Base-by-base conservation (phyloP, 2,329 filamentous ascomycete species). In the Phaeosphaeriaceae sp. region DNA sequence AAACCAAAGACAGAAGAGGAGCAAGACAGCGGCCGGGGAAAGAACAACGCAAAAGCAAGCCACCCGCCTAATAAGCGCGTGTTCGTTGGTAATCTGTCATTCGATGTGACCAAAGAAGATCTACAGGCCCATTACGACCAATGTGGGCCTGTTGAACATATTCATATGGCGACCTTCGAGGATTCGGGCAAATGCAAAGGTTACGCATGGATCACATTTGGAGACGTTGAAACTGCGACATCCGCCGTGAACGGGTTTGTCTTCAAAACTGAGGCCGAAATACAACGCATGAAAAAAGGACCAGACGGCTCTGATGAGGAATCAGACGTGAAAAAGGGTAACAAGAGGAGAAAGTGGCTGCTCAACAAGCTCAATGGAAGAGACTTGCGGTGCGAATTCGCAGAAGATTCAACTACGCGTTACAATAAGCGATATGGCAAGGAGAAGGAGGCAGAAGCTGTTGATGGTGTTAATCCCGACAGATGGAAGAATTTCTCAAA, bases 141-240 rank as follows among this genome's bases (percentile, higher is more conserved):
- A 71, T 97, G 93, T 70, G 94, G 94, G 42, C 81, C 87, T 54
- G 85, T 97, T 54, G 84, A 87, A 44, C 89, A 89, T 77, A 83
- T 91, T 57, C 93, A 96, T 76, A 80, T 97, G 60, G 94, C 94
- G 2, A 96, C 92, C 0, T 99, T 99, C 69, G 90, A 97, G 74
- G 95, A 99, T 73, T 88, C 88, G 16, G 94, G 94, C 35, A 99
- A 97, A 77, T 99, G 94, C 79, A 97, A 97, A 77, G 95, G 94
- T 15, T 99, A 88, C 76, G 94, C 88, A 5, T 99, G 94, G 92
- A 86, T 99, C 53, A 90, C 90, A 54, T 99, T 97, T 74, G 87
- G 87, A 68, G 86, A 92, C 42, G 69, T 92, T 9, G 86, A 89
- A 48, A 83, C 88, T 0, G 91, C 91, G 0, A 84, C 87, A 41